phyloP scores from a whole-genome alignment of 2,329 filamentous ascomycete genomes.

The Ophiostoma fasciatum region DNA sequence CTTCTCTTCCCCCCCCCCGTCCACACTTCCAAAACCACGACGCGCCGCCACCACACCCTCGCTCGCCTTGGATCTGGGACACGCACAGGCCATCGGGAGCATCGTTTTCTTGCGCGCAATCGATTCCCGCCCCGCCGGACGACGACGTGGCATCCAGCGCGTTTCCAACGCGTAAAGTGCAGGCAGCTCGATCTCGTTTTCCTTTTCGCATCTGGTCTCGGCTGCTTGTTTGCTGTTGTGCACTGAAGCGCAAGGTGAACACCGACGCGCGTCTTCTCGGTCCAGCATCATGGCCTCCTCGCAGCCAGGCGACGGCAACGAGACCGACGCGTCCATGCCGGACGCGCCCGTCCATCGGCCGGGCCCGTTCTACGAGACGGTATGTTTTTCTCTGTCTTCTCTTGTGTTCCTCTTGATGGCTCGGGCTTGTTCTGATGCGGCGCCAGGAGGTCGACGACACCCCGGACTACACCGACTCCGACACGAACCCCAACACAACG shows the following conservation, averaged over 20 bases:
- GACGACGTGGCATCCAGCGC: constrained; percentile 3
- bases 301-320: constrained; percentile 28
- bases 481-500: constrained; percentile 52
- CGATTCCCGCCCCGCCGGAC: neutral
- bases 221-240: neutral
- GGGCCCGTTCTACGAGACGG: constrained; percentile 31
- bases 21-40: neutral
- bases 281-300: constrained; percentile 7
- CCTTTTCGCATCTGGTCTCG: neutral
- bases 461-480: constrained; percentile 50
- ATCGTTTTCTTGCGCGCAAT: neutral
- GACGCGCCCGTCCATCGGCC: constrained; percentile 37
- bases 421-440: neutral
- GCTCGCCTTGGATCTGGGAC: too few relatives aligned
- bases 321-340: constrained; percentile 48
- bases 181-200: neutral
- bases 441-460: constrained; percentile 48
- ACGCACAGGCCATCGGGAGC: neutral
- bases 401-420: neutral
- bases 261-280: neutral
- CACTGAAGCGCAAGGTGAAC: neutral
- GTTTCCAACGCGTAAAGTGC: constrained; percentile 11
- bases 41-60: too few relatives aligned
- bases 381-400: constrained; percentile 15
- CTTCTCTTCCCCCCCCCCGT: neutral